phyloP scores from a whole-genome alignment of 177 flowering plant species.

The Telopea speciosissima region DNA sequence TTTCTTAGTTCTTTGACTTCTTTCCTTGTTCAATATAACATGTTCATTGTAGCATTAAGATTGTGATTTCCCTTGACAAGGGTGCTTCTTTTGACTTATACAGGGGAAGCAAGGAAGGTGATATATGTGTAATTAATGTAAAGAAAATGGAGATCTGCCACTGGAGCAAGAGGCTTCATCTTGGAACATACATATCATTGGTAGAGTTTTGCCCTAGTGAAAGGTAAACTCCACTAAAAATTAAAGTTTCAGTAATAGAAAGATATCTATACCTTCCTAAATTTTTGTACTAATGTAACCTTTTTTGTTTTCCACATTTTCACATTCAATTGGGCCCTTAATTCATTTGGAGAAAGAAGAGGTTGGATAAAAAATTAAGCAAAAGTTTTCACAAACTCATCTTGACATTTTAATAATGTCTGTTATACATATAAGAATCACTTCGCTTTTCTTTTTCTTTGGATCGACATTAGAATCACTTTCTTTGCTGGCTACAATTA shows the following conservation, averaged over 20 bases:
- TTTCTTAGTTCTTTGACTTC: no score
- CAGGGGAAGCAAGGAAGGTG: slow-evolving; percentile 98
- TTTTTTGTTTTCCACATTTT: neutral
- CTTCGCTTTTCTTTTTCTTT: neutral
- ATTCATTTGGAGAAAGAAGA: neutral
- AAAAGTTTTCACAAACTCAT: neutral
- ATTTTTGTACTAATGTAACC: neutral
- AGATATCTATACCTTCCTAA: neutral
- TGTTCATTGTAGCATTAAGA: neutral
- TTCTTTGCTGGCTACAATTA: neutral
- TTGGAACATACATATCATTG: slow-evolving; percentile 54
- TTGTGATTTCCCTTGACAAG: slow-evolving; percentile 6
- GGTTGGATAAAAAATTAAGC: neutral
- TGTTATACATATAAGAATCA: neutral
- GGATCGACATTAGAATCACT: neutral
- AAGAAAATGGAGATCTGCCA: slow-evolving; percentile 79
- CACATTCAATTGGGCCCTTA: neutral
- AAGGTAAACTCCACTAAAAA: slow-evolving; percentile 46
- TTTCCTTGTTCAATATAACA: neutral
- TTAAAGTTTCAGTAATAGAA: neutral
- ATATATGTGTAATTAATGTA: slow-evolving; percentile 76
- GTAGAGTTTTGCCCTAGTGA: slow-evolving; percentile 85
- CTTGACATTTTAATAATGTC: neutral
- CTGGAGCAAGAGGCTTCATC: slow-evolving; percentile 81
- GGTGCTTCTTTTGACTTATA: slow-evolving; percentile 6